Conservation (phyloP, 768 basidiomycete species). For the Cystobasidium onofrii region DNA sequence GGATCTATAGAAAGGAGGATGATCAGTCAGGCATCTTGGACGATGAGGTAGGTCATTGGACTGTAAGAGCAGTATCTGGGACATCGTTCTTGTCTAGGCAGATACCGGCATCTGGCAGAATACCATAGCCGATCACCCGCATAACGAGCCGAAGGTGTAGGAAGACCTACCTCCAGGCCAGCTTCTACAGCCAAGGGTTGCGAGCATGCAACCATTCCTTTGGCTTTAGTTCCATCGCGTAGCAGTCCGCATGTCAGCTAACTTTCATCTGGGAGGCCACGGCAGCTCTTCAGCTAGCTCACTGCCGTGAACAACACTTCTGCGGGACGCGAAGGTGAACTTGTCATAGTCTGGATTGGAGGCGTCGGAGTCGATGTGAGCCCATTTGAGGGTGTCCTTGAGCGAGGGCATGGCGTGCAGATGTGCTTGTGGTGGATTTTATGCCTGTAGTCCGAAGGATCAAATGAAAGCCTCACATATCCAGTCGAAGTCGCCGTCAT, state of each 20-base stretch:
- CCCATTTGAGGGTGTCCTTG: slow-evolving; percentile 18
- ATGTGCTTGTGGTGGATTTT: not conserved
- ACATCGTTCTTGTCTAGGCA: not conserved
- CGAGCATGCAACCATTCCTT: slow-evolving; percentile 62
- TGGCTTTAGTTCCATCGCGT: not conserved
- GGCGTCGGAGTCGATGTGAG: slow-evolving; percentile 1
- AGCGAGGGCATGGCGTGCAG: not conserved
- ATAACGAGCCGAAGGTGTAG: slow-evolving; percentile 15
- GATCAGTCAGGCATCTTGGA: not conserved
- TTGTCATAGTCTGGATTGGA: slow-evolving; percentile 22
- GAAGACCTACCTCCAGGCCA: slow-evolving; percentile 56
- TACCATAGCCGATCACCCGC: not conserved
- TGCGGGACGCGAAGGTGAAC: slow-evolving; percentile 5
- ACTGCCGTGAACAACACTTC: slow-evolving; percentile 27
- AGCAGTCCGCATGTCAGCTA: not conserved
- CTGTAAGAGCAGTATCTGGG: too few species aligned
- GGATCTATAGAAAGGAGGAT: slow-evolving; percentile 49
- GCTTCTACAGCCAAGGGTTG: slow-evolving; percentile 88
- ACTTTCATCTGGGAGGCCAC: too few species aligned
- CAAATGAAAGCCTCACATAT: too few species aligned
- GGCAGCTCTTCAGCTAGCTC: not conserved
- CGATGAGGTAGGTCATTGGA: too few species aligned
- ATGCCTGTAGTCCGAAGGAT: not conserved
- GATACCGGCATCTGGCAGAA: not conserved
- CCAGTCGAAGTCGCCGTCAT: too few species aligned